Evolutionary conservation across 345 rosid species (phyloP).

Genomic region (Aquilaria sinensis): DNA sequence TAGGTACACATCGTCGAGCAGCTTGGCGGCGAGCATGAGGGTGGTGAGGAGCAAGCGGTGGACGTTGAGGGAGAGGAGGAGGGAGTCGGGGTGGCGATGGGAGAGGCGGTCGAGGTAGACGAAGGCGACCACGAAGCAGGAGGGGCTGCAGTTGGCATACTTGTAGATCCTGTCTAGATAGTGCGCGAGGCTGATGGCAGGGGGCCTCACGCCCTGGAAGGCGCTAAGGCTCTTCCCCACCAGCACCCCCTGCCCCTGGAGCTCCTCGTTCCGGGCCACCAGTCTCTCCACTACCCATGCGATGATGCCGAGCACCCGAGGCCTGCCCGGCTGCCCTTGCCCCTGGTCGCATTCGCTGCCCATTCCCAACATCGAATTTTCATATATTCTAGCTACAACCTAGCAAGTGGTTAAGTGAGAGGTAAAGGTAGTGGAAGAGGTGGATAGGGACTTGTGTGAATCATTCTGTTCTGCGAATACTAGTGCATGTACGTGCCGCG

Average conservation of each 20-base stretch:
- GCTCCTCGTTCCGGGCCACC: conserved; percentile 48
- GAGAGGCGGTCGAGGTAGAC: conserved; percentile 70
- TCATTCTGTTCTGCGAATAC: no score
- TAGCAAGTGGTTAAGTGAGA: no score
- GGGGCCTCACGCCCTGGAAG: conserved; percentile 79
- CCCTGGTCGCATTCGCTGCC: conserved; percentile 18
- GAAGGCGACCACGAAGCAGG: conserved; percentile 84
- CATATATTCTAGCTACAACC: no score
- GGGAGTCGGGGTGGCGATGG: conserved; percentile 73
- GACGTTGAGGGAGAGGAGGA: conserved; percentile 60
- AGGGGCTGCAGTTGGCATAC: conserved; percentile 78
- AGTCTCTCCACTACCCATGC: conserved; percentile 64
- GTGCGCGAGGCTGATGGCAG: conserved; percentile 63
- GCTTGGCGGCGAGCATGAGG: conserved; percentile 90
- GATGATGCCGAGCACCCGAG: conserved; percentile 65
- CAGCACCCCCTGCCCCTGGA: conserved; percentile 5
- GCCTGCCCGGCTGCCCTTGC: conserved; percentile 35
- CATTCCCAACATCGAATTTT: background rate
- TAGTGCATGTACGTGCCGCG: no score
- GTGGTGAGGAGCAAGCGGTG: conserved; percentile 78
- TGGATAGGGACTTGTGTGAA: no score
- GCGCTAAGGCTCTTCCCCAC: conserved; percentile 58
- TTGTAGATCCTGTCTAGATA: conserved; percentile 85
- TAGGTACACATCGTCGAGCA: conserved; percentile 78
- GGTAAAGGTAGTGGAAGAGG: no score